phyloP scores from a whole-genome alignment of 148 eudicot species.

The Chenopodium suecicum region DNA sequence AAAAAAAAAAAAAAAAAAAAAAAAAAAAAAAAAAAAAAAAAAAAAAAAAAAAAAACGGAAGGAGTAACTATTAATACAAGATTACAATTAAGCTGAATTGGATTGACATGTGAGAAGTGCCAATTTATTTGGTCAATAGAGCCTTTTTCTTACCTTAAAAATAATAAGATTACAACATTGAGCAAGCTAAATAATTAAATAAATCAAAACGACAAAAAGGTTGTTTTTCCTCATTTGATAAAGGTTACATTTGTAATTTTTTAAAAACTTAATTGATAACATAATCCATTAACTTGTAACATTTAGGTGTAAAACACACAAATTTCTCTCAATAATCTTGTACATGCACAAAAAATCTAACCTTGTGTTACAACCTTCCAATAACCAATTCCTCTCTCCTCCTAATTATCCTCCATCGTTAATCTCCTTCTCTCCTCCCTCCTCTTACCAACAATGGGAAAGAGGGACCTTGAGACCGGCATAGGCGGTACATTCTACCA shows the following conservation, averaged over 20 bases:
- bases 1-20: too few relatives aligned
- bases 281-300: neutral
- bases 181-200: too few relatives aligned
- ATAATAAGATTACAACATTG: too few relatives aligned
- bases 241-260: neutral
- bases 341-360: neutral
- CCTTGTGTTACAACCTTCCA: neutral
- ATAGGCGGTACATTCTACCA: conserved; percentile 34
- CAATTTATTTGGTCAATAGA: too few relatives aligned
- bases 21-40: too few relatives aligned
- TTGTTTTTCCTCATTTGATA: neutral
- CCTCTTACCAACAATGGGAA: conserved; percentile 29
- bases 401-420: neutral
- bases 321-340: neutral
- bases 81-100: too few relatives aligned
- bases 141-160: too few relatives aligned
- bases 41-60: too few relatives aligned
- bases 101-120: too few relatives aligned
- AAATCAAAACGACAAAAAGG: neutral
- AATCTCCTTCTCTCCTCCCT: neutral
- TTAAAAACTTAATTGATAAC: too few relatives aligned
- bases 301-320: neutral
- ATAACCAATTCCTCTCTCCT: neutral
- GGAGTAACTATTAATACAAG: too few relatives aligned
- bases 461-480: conserved; percentile 36